A percentile compares a stretch with the other conserved stretches of the same genome.
These are phyloP conservation scores for Pseudonitzschia pungens DNA, from an alignment of 108 stramenopile species.

Conservation along the genomic window DNA sequence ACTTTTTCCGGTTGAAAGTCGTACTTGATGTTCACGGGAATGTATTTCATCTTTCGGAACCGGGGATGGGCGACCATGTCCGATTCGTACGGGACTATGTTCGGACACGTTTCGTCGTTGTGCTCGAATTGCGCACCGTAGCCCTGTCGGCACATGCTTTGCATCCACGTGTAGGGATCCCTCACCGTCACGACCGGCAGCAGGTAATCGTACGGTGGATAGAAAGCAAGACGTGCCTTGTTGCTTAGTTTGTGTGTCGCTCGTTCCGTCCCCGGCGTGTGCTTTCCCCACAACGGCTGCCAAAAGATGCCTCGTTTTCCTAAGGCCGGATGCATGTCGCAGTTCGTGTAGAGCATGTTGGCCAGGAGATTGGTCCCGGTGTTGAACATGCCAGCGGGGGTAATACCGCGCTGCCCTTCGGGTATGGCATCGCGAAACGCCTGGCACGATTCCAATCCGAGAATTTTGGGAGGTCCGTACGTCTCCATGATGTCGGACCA, in stretches of 20 bases:
- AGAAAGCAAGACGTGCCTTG: background rate
- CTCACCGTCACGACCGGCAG: constrained; percentile 62
- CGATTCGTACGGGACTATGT: constrained; percentile 48
- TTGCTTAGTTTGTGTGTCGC: background rate
- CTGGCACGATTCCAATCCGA: constrained; percentile 61
- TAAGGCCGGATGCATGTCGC: background rate
- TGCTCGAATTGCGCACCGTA: constrained; percentile 58
- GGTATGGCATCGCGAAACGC: constrained; percentile 39
- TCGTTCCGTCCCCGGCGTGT: constrained; percentile 46
- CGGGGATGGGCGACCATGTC: constrained; percentile 29
- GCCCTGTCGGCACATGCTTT: constrained; percentile 54
- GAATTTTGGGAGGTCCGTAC: constrained; percentile 55
- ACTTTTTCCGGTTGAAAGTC: constrained; percentile 8
- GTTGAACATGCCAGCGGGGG: constrained; percentile 71
- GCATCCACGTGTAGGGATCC: constrained; percentile 82
- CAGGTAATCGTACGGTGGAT: background rate
- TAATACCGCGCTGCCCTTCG: background rate
- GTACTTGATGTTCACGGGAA: constrained; percentile 19
- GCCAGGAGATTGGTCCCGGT: constrained; percentile 29
- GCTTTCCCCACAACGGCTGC: constrained; percentile 75
- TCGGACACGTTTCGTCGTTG: constrained; percentile 44
- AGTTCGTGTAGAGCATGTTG: background rate
- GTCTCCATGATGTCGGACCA: constrained; percentile 56
- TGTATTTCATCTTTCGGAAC: constrained; percentile 28
- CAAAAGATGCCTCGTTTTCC: background rate